phyloP scores from a whole-genome alignment of 495 filamentous ascomycete species.

The Cenococcum geophilum region DNA sequence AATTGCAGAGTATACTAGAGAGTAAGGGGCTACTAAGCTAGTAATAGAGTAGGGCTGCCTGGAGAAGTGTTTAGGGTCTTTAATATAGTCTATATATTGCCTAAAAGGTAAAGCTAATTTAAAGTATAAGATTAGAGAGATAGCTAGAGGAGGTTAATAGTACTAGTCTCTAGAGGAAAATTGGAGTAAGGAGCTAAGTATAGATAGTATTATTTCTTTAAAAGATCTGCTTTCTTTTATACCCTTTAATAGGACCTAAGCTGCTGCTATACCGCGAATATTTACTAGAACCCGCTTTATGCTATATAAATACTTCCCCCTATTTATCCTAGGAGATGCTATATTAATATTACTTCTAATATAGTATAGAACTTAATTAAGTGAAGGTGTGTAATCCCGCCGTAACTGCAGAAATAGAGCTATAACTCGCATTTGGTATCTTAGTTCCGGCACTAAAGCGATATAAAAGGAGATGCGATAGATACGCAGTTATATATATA shows the following conservation, averaged over 20 bases:
- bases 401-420: too few relatives aligned
- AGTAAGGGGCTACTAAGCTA: not conserved
- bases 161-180: too few relatives aligned
- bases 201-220: slow-evolving; percentile 2
- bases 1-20: not conserved
- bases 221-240: not conserved
- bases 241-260: not conserved
- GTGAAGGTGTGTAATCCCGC: too few relatives aligned
- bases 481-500: too few relatives aligned
- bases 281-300: not conserved
- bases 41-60: not conserved
- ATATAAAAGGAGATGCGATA: too few relatives aligned
- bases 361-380: too few relatives aligned
- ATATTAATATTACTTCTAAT: not conserved
- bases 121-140: not conserved
- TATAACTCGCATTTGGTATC: too few relatives aligned
- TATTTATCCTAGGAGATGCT: not conserved
- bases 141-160: not conserved
- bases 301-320: not conserved
- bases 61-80: not conserved
- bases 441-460: too few relatives aligned
- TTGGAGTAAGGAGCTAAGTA: too few relatives aligned
- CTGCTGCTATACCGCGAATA: not conserved
- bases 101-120: not conserved
- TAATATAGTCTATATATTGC: not conserved